Conservation (phyloP, 2,329 filamentous ascomycete species). For the Fusarium luffae region DNA sequence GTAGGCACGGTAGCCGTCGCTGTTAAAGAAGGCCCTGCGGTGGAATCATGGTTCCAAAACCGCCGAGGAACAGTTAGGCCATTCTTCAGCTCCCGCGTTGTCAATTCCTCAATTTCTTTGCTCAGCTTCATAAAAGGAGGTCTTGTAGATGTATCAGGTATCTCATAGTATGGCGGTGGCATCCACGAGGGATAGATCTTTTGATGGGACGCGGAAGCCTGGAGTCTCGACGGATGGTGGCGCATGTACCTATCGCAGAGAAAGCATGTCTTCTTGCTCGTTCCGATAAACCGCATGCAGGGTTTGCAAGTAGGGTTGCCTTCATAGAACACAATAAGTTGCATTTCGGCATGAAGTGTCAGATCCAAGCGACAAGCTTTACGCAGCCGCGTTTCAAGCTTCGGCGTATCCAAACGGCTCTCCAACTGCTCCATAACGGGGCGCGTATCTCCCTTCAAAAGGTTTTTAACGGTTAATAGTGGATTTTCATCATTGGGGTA, state of each 20-base stretch:
- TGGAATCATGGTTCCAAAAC: not conserved
- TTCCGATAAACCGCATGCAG: conserved; percentile 45
- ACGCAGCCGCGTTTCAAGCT: conserved; percentile 28
- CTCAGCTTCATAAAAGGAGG: not conserved
- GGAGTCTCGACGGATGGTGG: conserved; percentile 40
- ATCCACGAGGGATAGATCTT: conserved; percentile 51
- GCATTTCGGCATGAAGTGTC: conserved; percentile 49
- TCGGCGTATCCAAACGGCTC: not conserved
- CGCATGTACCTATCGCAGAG: conserved; percentile 46
- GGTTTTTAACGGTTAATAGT: not conserved
- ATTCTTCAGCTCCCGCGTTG: not conserved
- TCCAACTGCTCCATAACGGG: conserved; percentile 24
- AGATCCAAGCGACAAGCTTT: conserved; percentile 35
- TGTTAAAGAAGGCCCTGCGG: conserved; percentile 7
- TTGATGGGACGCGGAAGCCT: conserved; percentile 47
- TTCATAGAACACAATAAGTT: conserved; percentile 48
- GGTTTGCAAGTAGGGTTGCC: conserved; percentile 36
- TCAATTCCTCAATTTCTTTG: not conserved
- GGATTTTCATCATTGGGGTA: not conserved
- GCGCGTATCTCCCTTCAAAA: not conserved
- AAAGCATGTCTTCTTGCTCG: conserved; percentile 50
- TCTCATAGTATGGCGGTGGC: conserved; percentile 21
- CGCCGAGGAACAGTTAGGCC: not conserved
- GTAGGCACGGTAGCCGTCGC: not conserved
- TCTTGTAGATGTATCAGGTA: no score